A percentile compares a stretch with the other conserved stretches of the same genome.
phyloP scores from a whole-genome alignment of 1,139 yeast species.

The Saccharomyces hybrid region DNA sequence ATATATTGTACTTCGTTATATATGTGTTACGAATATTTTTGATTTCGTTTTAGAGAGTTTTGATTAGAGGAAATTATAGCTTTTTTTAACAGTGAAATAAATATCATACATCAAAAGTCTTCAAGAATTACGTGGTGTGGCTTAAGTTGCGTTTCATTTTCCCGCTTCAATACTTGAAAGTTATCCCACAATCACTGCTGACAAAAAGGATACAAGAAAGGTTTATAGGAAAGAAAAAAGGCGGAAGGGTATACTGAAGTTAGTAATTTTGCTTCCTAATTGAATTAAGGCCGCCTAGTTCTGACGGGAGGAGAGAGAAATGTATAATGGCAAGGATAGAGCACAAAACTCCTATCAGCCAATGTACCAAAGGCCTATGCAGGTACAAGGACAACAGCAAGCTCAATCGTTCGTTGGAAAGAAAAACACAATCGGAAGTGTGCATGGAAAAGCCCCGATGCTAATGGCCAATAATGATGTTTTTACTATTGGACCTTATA shows the following conservation, averaged over 20 bases:
- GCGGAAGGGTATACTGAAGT: background rate
- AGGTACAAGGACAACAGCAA: slow-evolving; percentile 7
- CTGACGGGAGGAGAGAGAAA: slow-evolving; percentile 1
- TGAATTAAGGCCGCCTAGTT: background rate
- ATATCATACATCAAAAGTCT: background rate
- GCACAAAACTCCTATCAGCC: slow-evolving; percentile 10
- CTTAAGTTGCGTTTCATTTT: background rate
- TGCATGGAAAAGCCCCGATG: slow-evolving; percentile 33
- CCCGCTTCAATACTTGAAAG: background rate
- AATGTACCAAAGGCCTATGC: slow-evolving; percentile 8
- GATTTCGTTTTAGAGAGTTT: background rate
- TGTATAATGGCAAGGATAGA: slow-evolving; percentile 13
- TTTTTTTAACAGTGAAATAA: background rate
- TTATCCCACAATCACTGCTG: background rate
- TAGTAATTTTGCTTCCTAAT: background rate
- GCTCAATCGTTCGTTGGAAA: slow-evolving; percentile 6
- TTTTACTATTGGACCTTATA: slow-evolving; percentile 64
- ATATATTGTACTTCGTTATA: background rate
- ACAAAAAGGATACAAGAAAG: background rate
- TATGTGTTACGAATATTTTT: background rate
- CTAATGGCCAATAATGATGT: slow-evolving; percentile 63
- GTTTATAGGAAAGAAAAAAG: background rate
- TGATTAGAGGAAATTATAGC: background rate
- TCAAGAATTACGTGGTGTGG: background rate
- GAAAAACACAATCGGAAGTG: slow-evolving; percentile 8